phyloP scores from a whole-genome alignment of 176 grass and related monocot species.

The Aechmea fasciata region DNA sequence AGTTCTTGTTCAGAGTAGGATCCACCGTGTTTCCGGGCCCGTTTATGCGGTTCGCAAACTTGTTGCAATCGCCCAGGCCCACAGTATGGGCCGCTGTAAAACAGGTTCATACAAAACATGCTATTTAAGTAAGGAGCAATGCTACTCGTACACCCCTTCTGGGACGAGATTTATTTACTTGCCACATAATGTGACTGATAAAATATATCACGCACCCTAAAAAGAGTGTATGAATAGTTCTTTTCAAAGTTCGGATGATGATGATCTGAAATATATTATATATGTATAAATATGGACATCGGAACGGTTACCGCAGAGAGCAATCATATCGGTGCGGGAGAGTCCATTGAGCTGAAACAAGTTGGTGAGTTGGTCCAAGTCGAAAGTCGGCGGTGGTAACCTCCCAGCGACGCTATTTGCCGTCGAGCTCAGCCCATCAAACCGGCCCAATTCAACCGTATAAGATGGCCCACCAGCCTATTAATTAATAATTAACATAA shows the following conservation, averaged over 20 bases:
- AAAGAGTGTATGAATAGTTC: too few relatives aligned
- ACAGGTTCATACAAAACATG: too few relatives aligned
- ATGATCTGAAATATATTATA: neutral
- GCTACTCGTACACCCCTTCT: too few relatives aligned
- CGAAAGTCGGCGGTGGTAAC: slow-evolving; percentile 25
- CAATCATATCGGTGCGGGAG: slow-evolving; percentile 49
- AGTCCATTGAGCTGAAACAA: slow-evolving; percentile 47
- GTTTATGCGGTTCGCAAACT: slow-evolving; percentile 48
- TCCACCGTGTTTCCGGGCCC: slow-evolving; percentile 20
- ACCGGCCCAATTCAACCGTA: slow-evolving; percentile 54
- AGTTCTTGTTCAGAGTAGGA: slow-evolving; percentile 39
- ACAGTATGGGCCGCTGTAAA: slow-evolving; percentile 53
- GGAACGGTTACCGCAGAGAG: slow-evolving; percentile 39
- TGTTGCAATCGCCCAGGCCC: slow-evolving; percentile 59
- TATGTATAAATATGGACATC: neutral
- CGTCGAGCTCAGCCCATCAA: slow-evolving; percentile 47
- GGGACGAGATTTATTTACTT: too few relatives aligned
- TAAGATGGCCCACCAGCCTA: slow-evolving; percentile 56
- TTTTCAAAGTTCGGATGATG: too few relatives aligned
- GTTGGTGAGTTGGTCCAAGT: slow-evolving; percentile 35
- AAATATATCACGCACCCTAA: too few relatives aligned
- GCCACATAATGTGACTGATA: too few relatives aligned
- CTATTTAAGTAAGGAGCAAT: too few relatives aligned
- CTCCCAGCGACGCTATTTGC: slow-evolving; percentile 36
- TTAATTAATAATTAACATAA: neutral